A percentile compares a stretch with the other conserved stretches of the same genome.
These are phyloP conservation scores for Citrus hindsii DNA, from an alignment of 345 rosid genomes.

Conservation along the genomic window DNA sequence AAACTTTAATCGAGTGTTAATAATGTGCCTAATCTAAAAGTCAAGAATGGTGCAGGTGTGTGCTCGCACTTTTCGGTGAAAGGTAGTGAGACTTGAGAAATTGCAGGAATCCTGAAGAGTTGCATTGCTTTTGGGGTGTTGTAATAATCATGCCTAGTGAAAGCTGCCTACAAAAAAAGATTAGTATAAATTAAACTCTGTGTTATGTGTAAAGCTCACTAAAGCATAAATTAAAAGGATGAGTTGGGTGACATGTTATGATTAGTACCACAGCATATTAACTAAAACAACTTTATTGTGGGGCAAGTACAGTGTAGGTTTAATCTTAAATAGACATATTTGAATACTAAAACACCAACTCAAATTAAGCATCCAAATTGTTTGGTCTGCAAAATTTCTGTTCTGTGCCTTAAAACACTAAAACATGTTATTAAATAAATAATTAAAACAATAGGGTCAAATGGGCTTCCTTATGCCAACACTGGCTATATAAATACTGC, in stretches of 20 bases:
- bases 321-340: neutral
- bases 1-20: conserved; percentile 36
- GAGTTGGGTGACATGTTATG: conserved; percentile 32
- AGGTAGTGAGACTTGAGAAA: conserved; percentile 23
- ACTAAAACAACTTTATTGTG: neutral
- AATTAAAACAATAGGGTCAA: neutral
- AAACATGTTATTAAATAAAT: neutral
- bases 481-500: neutral
- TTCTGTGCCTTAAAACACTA: neutral
- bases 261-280: conserved; percentile 18
- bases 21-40: conserved; percentile 41
- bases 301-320: neutral
- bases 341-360: neutral
- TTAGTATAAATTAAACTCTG: conserved; percentile 24
- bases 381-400: neutral
- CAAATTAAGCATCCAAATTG: neutral
- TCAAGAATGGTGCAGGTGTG: conserved; percentile 37
- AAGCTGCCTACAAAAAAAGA: conserved; percentile 24
- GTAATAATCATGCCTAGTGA: conserved; percentile 47
- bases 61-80: conserved; percentile 63
- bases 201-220: conserved; percentile 31
- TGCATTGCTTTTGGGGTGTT: conserved; percentile 49
- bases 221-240: conserved; percentile 24
- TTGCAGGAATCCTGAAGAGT: conserved; percentile 53
- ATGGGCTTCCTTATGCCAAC: neutral